Conservation (phyloP, 192 early-diverging fungal genomes). For the Phycomyces blakesleeanus region DNA sequence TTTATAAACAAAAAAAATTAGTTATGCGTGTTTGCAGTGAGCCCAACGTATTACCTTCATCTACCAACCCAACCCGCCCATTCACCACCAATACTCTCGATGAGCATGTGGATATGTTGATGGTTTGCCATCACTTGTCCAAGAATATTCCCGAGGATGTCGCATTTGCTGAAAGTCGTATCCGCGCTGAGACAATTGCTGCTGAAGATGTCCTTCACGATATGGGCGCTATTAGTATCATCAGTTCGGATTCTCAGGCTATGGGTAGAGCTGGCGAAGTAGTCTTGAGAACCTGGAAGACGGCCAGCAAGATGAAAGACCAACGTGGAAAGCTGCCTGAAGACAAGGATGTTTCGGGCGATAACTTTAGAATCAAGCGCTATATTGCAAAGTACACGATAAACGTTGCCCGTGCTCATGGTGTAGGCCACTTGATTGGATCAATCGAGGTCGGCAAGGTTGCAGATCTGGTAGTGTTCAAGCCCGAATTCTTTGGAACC, state of each 20-base stretch:
- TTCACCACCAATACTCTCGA: slow-evolving; percentile 94
- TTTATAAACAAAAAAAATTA: too few relatives aligned
- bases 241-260: slow-evolving; percentile 91
- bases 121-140: slow-evolving; percentile 97
- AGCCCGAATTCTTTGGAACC: slow-evolving; percentile 82
- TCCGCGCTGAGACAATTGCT: slow-evolving; percentile 94
- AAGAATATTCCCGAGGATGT: slow-evolving; percentile 94
- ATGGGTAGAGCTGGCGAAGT: slow-evolving; percentile 98
- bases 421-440: slow-evolving; percentile 82
- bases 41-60: slow-evolving; percentile 86
- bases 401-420: slow-evolving; percentile 91
- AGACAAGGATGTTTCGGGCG: slow-evolving; percentile 52
- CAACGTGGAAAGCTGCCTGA: slow-evolving; percentile 63
- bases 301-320: slow-evolving; percentile 92
- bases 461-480: slow-evolving; percentile 89
- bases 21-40: slow-evolving; percentile 73
- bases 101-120: slow-evolving; percentile 98
- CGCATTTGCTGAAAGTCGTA: slow-evolving; percentile 94
- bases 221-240: slow-evolving; percentile 90
- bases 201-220: slow-evolving; percentile 97
- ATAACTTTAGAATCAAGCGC: slow-evolving; percentile 87
- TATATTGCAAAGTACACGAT: slow-evolving; percentile 98
- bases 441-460: slow-evolving; percentile 92
- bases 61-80: slow-evolving; percentile 95
- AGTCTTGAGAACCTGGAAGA: slow-evolving; percentile 88